Conservation (phyloP, 192 early-diverging fungal genomes). For the Pilaira anomala region DNA sequence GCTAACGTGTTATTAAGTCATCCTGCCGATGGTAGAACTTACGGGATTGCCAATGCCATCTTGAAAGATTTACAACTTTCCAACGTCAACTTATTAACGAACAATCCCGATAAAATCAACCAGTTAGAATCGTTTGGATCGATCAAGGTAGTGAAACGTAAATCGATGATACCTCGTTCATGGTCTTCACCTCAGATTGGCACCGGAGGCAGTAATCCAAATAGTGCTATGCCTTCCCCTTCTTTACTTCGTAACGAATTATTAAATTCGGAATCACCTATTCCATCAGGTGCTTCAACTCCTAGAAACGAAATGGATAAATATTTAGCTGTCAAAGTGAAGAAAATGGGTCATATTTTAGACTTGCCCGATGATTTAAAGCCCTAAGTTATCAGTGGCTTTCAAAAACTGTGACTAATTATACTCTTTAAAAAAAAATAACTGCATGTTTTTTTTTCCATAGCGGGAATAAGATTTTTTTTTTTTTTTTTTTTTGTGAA, state of each 20-base stretch:
- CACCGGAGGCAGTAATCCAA: not conserved
- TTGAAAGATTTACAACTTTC: slow-evolving; percentile 72
- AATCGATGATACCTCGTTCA: slow-evolving; percentile 87
- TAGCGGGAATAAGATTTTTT: too few species aligned
- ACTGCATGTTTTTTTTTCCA: too few species aligned
- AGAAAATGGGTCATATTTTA: slow-evolving; percentile 90
- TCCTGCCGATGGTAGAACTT: slow-evolving; percentile 91
- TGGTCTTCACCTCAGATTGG: slow-evolving; percentile 49
- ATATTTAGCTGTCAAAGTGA: slow-evolving; percentile 86
- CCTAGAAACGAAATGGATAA: slow-evolving; percentile 62
- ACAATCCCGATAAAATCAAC: slow-evolving; percentile 94
- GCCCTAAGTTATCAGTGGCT: not conserved
- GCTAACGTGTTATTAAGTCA: slow-evolving; percentile 90
- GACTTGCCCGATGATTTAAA: slow-evolving; percentile 47
- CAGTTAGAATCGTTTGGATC: slow-evolving; percentile 64
- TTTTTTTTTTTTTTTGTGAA: too few species aligned
- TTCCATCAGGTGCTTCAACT: slow-evolving; percentile 10
- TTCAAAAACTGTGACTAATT: too few species aligned
- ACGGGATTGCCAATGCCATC: slow-evolving; percentile 86
- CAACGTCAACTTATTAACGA: slow-evolving; percentile 84
- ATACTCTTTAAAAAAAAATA: too few species aligned
- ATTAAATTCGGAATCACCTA: slow-evolving; percentile 23
- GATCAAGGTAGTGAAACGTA: slow-evolving; percentile 75
- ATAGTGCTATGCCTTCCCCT: slow-evolving; percentile 26
- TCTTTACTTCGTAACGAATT: slow-evolving; percentile 27